Conservation (phyloP, 371 early-diverging fungal species). For the Mucor saturninus region DNA sequence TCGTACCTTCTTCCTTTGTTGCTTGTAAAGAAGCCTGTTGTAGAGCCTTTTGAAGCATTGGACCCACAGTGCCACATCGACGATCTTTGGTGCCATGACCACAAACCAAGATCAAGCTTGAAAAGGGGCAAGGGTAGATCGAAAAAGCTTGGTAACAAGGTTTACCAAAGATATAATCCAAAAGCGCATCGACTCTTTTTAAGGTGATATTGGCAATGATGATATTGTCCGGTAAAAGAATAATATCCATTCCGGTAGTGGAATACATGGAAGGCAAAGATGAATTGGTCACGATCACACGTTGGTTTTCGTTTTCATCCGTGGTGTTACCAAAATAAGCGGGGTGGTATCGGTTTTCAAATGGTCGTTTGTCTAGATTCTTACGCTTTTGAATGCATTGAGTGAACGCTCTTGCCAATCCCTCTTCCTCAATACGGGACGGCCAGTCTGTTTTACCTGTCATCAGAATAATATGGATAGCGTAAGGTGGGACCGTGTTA, state of each 20-base stretch:
- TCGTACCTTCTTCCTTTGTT: constrained; percentile 3
- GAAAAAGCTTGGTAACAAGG: constrained; percentile 32
- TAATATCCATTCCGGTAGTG: constrained; percentile 24
- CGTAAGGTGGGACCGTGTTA: constrained; percentile 44
- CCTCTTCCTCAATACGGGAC: constrained; percentile 47
- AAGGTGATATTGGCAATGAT: constrained; percentile 44
- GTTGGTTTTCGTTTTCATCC: constrained; percentile 11
- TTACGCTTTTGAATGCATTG: constrained; percentile 28
- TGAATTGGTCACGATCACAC: constrained; percentile 38
- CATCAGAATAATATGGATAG: constrained; percentile 40
- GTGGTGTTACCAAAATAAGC: not conserved
- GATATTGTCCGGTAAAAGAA: constrained; percentile 44
- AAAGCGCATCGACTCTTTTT: constrained; percentile 25
- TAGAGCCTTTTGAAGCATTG: constrained; percentile 35
- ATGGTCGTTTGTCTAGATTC: constrained; percentile 6
- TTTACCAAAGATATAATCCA: constrained; percentile 42
- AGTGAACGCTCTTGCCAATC: constrained; percentile 35
- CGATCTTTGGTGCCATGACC: constrained; percentile 46
- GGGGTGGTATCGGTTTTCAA: constrained; percentile 30
- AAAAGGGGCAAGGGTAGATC: constrained; percentile 29
- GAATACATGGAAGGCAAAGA: constrained; percentile 34
- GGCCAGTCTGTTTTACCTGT: constrained; percentile 46
- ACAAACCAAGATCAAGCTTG: constrained; percentile 37
- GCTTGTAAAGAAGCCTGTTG: constrained; percentile 24
- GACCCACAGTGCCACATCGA: constrained; percentile 46